phyloP scores from a whole-genome alignment of 2,329 filamentous ascomycete species.

The Sphaerulina vaccinii region DNA sequence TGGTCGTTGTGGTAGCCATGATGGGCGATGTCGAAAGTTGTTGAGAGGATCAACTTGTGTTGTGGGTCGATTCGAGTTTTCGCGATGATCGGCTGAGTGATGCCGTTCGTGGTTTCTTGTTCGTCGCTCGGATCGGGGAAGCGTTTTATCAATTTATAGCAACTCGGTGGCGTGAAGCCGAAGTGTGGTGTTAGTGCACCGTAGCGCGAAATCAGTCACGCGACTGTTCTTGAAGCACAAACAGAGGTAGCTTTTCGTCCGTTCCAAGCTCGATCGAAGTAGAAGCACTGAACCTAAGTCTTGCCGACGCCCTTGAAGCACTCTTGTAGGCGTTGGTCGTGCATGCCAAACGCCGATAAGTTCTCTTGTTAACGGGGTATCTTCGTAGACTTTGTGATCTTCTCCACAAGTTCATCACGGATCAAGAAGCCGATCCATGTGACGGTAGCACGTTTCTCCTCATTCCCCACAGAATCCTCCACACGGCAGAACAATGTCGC shows the following conservation, averaged over 20 bases:
- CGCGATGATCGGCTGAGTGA: background rate
- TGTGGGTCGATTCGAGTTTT: constrained; percentile 2
- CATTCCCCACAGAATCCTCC: background rate
- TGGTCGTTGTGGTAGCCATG: background rate
- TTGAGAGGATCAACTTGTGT: background rate
- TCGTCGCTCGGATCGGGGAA: background rate
- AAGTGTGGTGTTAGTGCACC: background rate
- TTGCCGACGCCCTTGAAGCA: background rate
- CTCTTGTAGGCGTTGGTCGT: background rate
- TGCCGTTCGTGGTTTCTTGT: background rate
- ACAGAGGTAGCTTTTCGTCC: background rate
- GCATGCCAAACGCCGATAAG: constrained; percentile 1
- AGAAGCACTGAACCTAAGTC: too few relatives aligned
- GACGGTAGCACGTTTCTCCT: background rate
- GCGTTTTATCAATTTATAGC: background rate
- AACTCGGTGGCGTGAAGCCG: background rate
- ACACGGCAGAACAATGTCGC: background rate
- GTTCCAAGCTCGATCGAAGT: background rate
- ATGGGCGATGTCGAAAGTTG: background rate
- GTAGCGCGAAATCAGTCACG: background rate
- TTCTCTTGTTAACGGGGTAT: background rate
- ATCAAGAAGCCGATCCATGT: background rate
- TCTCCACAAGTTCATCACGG: background rate
- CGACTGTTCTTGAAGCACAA: background rate
- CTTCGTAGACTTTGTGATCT: background rate